Conservation (phyloP, 805 yeast genomes). For the Saccharomyces cerevisiae region DNA sequence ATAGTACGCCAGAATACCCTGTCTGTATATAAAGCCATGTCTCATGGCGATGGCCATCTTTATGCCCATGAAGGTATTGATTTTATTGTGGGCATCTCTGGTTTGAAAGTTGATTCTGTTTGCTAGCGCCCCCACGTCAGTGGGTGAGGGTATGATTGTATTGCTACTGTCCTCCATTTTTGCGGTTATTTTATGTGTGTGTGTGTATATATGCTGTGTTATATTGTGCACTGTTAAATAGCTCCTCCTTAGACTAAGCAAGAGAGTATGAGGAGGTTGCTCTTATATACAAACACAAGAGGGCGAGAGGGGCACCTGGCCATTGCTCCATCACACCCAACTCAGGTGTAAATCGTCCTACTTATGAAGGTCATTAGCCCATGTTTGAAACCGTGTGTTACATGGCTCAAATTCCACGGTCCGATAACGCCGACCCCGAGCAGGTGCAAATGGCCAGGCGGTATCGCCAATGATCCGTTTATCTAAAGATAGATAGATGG, state of each 20-base stretch:
- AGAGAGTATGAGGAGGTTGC: not conserved
- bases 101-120: slow-evolving; percentile 74
- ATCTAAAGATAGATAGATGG: not conserved
- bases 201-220: not conserved
- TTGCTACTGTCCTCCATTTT: slow-evolving; percentile 1
- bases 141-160: slow-evolving; percentile 57
- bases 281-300: not conserved
- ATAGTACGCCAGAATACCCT: slow-evolving; percentile 68
- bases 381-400: not conserved
- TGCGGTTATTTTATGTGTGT: not conserved
- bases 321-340: not conserved
- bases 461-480: not conserved
- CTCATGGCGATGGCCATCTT: slow-evolving; percentile 68
- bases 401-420: not conserved
- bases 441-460: not conserved
- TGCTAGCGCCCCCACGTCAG: slow-evolving; percentile 76
- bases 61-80: slow-evolving; percentile 59
- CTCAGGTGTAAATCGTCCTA: not conserved
- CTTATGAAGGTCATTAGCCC: not conserved
- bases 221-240: not conserved
- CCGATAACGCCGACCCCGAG: not conserved
- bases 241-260: not conserved
- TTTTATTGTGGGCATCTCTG: slow-evolving; percentile 53
- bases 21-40: slow-evolving; percentile 70
- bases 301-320: not conserved